Percentiles rank a stretch among this genome's conserved stretches.
These are phyloP conservation scores for Mycosarcoma mackinlayi DNA, from an alignment of 1,284 basidiomycete species.

Conservation along the genomic window DNA sequence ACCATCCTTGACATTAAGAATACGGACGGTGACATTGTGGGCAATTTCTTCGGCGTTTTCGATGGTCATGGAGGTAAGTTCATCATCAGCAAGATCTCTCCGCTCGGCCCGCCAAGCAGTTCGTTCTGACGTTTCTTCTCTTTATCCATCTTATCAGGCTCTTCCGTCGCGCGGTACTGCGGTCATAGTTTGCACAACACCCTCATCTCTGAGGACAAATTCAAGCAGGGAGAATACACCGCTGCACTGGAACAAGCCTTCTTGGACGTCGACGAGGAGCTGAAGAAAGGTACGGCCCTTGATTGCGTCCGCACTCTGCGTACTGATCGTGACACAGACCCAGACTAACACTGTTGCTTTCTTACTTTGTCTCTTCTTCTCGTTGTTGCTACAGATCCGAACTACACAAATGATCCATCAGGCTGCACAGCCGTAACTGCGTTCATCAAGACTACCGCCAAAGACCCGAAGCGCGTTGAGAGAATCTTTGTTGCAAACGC, in stretches of 20 bases:
- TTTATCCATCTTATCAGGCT: slow-evolving; percentile 73
- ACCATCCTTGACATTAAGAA: slow-evolving; percentile 73
- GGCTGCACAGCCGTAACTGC: slow-evolving; percentile 96
- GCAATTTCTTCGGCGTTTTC: slow-evolving; percentile 90
- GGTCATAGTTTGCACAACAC: slow-evolving; percentile 88
- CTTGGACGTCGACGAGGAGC: slow-evolving; percentile 92
- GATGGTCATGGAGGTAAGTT: slow-evolving; percentile 94
- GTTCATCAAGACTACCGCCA: slow-evolving; percentile 50
- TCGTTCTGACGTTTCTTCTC: background rate
- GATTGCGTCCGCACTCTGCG: background rate
- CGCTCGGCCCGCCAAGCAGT: no score
- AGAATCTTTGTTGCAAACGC: slow-evolving; percentile 79
- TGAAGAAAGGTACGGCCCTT: slow-evolving; percentile 77
- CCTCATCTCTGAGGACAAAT: slow-evolving; percentile 79
- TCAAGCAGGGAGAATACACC: slow-evolving; percentile 78
- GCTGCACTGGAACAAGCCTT: slow-evolving; percentile 88
- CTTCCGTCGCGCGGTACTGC: slow-evolving; percentile 88
- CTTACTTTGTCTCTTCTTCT: background rate
- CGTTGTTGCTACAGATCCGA: slow-evolving; percentile 75
- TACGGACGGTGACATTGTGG: slow-evolving; percentile 63
- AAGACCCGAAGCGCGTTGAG: slow-evolving; percentile 36
- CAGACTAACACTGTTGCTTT: background rate
- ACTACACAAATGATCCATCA: slow-evolving; percentile 88
- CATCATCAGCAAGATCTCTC: background rate
- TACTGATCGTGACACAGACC: no score